A percentile compares a stretch with the other conserved stretches of the same genome.
Evolutionary conservation across 2,329 filamentous ascomycete species (phyloP).

Genomic region (Conoideocrella luteorostrata): DNA sequence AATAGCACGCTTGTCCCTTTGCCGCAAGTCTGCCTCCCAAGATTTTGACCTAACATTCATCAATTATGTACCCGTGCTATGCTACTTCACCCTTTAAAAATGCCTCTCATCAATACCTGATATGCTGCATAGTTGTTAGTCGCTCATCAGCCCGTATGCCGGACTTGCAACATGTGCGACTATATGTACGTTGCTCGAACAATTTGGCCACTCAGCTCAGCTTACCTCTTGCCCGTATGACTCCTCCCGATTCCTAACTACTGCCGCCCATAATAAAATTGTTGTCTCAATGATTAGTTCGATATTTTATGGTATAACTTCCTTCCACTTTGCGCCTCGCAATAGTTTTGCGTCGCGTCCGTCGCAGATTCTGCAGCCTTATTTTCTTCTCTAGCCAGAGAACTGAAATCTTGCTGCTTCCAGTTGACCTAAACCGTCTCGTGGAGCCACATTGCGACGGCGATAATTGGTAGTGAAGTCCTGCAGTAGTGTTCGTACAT

Average conservation of each 20-base stretch:
- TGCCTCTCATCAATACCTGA: constrained; percentile 2
- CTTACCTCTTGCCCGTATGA: too few relatives aligned
- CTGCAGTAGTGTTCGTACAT: constrained; percentile 79
- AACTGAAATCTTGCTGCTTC: constrained; percentile 88
- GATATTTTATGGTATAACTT: too few relatives aligned
- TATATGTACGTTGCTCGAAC: too few relatives aligned
- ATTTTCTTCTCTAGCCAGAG: constrained; percentile 23
- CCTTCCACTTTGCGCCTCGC: too few relatives aligned
- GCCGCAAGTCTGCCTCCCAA: constrained; percentile 4
- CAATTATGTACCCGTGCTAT: background rate
- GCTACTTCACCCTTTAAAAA: background rate
- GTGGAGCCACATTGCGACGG: constrained; percentile 86
- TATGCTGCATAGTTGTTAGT: constrained; percentile 3
- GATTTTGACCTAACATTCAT: background rate
- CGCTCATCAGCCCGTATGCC: too few relatives aligned
- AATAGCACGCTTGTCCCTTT: constrained; percentile 8
- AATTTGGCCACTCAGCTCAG: too few relatives aligned
- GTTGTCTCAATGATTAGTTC: too few relatives aligned
- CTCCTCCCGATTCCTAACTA: too few relatives aligned
- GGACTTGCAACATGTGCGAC: too few relatives aligned
- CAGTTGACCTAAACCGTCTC: constrained; percentile 81
- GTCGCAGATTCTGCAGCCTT: too few relatives aligned
- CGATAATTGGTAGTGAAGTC: constrained; percentile 97
- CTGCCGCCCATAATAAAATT: too few relatives aligned
- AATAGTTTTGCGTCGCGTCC: too few relatives aligned